Conservation (phyloP, 345 rosid genomes). For the Adansonia digitata region DNA sequence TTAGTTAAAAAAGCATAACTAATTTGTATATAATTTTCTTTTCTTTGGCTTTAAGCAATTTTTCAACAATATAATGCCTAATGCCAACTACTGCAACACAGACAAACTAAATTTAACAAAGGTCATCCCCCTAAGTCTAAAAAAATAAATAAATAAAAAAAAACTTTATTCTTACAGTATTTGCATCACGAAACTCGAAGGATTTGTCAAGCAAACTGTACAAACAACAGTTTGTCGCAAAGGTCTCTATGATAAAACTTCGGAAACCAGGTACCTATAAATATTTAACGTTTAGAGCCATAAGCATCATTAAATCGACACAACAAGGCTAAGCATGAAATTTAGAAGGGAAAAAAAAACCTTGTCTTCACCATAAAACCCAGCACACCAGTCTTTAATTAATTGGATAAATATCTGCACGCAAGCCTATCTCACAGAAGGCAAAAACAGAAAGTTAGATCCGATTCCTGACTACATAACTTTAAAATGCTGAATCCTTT, state of each 20-base stretch:
- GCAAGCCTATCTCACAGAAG: conserved; percentile 49
- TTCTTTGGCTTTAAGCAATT: not conserved
- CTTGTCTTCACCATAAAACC: conserved; percentile 61
- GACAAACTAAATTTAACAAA: not conserved
- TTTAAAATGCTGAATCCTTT: not conserved
- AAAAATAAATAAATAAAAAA: not conserved
- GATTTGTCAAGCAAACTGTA: conserved; percentile 84
- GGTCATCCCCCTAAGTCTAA: not conserved
- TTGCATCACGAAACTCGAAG: conserved; percentile 82
- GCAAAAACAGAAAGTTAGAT: conserved; percentile 11
- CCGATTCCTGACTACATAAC: not conserved
- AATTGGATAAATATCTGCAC: conserved; percentile 86
- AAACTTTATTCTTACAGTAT: conserved; percentile 52
- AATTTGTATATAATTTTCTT: not conserved
- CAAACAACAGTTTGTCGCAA: conserved; percentile 79
- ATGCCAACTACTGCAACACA: not conserved
- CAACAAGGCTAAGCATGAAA: conserved; percentile 2
- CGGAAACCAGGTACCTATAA: conserved; percentile 84
- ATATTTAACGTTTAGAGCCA: conserved; percentile 12
- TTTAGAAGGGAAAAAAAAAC: conserved; percentile 24
- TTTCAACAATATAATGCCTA: not conserved
- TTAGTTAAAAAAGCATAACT: not conserved
- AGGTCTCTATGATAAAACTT: conserved; percentile 60
- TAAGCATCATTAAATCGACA: not conserved
- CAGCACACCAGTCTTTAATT: conserved; percentile 83